phyloP scores from a whole-genome alignment of 768 basidiomycete species.

The Amanita subjunquillea region DNA sequence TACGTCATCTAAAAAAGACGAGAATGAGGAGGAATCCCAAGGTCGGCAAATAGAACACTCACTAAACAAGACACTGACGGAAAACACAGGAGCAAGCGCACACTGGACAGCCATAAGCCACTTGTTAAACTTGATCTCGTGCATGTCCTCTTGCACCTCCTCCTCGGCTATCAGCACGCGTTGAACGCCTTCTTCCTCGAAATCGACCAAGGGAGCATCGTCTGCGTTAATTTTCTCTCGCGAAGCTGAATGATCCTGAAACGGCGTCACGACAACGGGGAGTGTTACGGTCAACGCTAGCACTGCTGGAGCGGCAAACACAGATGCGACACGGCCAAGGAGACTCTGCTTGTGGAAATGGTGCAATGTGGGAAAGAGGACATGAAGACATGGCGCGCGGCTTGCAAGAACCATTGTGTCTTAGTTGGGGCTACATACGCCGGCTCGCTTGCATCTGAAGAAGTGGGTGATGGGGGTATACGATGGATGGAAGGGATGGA shows the following conservation, averaged over 20 bases:
- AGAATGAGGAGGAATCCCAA: not conserved
- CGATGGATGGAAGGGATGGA: conserved; percentile 47
- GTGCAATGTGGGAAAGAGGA: conserved; percentile 80
- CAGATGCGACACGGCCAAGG: conserved; percentile 57
- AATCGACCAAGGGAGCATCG: conserved; percentile 43
- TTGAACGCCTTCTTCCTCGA: conserved; percentile 70
- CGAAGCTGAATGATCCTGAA: conserved; percentile 20
- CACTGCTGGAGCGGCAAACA: conserved; percentile 84
- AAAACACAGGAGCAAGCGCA: conserved; percentile 72
- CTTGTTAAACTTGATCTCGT: conserved; percentile 60
- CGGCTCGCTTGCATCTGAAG: conserved; percentile 30
- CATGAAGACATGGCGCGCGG: conserved; percentile 36
- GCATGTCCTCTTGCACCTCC: conserved; percentile 58
- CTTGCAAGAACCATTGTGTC: conserved; percentile 25
- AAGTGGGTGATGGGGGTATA: conserved; percentile 41
- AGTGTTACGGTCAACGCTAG: conserved; percentile 79
- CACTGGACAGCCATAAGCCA: conserved; percentile 85
- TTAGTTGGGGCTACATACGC: conserved; percentile 29
- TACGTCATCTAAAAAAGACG: conserved; percentile 29
- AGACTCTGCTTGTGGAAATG: conserved; percentile 62
- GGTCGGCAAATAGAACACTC: conserved; percentile 16
- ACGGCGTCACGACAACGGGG: conserved; percentile 74
- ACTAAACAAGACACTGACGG: conserved; percentile 71
- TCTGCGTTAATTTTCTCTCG: conserved; percentile 29
- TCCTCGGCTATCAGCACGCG: conserved; percentile 64